These are phyloP conservation scores for Parathielavia hyrcaniae DNA, from an alignment of 495 filamentous ascomycete genomes.

Conservation along the genomic window DNA sequence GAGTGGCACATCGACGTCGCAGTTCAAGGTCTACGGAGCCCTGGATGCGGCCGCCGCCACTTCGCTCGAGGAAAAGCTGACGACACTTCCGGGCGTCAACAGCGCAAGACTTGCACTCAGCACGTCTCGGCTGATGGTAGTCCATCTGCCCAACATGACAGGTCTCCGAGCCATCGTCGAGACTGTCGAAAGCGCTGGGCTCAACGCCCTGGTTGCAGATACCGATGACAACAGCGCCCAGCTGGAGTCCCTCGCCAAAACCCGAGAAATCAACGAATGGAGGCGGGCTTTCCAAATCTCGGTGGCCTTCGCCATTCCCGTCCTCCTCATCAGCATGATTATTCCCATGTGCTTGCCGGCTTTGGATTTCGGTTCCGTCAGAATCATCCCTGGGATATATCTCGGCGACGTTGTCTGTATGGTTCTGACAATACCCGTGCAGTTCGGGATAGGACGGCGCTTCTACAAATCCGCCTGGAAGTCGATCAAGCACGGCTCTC, in stretches of 20 bases:
- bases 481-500: slow-evolving; percentile 77
- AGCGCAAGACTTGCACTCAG: slow-evolving; percentile 64
- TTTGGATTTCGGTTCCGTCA: slow-evolving; percentile 65
- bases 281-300: slow-evolving; percentile 69
- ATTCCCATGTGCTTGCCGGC: slow-evolving; percentile 69
- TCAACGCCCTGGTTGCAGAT: slow-evolving; percentile 85
- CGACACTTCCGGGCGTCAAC: slow-evolving; percentile 59
- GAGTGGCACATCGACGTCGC: slow-evolving; percentile 48
- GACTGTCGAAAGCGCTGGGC: slow-evolving; percentile 67
- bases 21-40: slow-evolving; percentile 79
- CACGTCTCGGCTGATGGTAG: slow-evolving; percentile 61
- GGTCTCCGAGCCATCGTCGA: slow-evolving; percentile 81
- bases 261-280: slow-evolving; percentile 93
- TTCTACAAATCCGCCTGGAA: slow-evolving; percentile 92
- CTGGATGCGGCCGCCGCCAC: slow-evolving; percentile 62
- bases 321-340: slow-evolving; percentile 89
- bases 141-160: slow-evolving; percentile 60
- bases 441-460: slow-evolving; percentile 90
- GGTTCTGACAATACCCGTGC: slow-evolving; percentile 78
- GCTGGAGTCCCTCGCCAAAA: slow-evolving; percentile 91
- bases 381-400: slow-evolving; percentile 67
- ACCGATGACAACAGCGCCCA: slow-evolving; percentile 95
- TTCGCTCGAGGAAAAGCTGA: slow-evolving; percentile 62
- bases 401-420: slow-evolving; percentile 83
- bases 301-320: slow-evolving; percentile 75